phyloP scores from a whole-genome alignment of 1,284 basidiomycete genomes.

The Xerocomus cyaneibrunnescens region DNA sequence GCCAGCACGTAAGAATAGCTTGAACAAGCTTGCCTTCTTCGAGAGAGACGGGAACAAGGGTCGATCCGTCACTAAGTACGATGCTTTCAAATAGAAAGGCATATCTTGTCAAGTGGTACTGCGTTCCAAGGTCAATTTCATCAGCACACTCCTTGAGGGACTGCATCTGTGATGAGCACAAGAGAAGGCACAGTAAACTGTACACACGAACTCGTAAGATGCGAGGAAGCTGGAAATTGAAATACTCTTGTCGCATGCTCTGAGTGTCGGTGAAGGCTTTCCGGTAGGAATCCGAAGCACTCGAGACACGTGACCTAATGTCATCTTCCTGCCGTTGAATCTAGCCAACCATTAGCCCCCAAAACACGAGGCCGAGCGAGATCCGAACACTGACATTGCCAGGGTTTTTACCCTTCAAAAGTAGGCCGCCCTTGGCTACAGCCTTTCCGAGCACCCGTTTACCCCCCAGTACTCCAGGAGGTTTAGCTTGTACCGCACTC shows the following conservation, averaged over 20 bases:
- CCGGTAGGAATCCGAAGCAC: constrained; percentile 85
- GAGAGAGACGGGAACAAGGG: constrained; percentile 71
- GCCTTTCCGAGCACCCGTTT: constrained; percentile 83
- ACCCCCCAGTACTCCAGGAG: constrained; percentile 56
- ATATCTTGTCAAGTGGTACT: constrained; percentile 95
- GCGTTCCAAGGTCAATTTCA: constrained; percentile 94
- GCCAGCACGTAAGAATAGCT: constrained; percentile 3
- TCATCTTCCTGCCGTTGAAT: constrained; percentile 96
- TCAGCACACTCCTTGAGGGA: constrained; percentile 95
- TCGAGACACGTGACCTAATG: constrained; percentile 80
- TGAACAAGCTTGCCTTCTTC: constrained; percentile 49
- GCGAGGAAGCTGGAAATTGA: constrained; percentile 94
- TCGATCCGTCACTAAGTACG: constrained; percentile 84
- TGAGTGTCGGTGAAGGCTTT: constrained; percentile 93
- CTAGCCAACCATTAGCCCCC: constrained; percentile 40
- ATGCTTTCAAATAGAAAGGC: constrained; percentile 94
- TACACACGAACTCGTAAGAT: constrained; percentile 75
- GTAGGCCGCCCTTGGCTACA: constrained; percentile 86
- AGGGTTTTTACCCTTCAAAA: constrained; percentile 94
- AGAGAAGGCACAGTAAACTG: constrained; percentile 1
- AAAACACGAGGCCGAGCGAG: constrained; percentile 2
- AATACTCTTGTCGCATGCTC: constrained; percentile 92
- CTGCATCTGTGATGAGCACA: constrained; percentile 42
- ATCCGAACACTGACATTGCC: constrained; percentile 65
- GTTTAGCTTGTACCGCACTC: constrained; percentile 61